Evolutionary conservation across 352 stramenopile species (phyloP), one percentile per base, ranked within the genome.

Genomic region (Globisporangium uncinulatum): DNA sequence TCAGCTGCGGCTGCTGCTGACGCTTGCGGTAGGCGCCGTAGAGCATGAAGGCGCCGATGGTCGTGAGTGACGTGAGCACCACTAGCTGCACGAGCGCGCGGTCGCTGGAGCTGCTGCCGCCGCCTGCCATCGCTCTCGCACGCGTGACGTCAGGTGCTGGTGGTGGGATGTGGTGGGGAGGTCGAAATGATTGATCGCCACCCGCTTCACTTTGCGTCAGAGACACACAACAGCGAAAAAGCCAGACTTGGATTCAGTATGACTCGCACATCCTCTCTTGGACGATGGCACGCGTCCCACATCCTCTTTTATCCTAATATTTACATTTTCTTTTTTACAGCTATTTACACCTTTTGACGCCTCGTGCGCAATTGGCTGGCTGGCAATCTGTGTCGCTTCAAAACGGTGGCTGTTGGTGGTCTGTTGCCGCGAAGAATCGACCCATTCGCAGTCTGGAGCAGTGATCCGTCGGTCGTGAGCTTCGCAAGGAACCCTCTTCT

Each of bases 391-490:
- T 24, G 14, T 41, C 19, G 34, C 14, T 19, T 59, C 57, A 74
- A 77, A 77, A 67, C 50, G 39, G 24, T 29, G 24, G 24, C 24
- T 29, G 24, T 29, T 29, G 24, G 24, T 29, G 24, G 24, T 29
- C 24, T 29, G 24, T 29, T 29, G 24, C 4, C n/a, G n/a, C n/a
- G n/a, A n/a, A n/a, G n/a, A n/a, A 13, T 44, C 39, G 3, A 14
- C 21, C 42, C 20, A 29, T 47, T 19, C 42, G 6, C 42, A 47
- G 24, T 29, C 42, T 69, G 64, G 62, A 83, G 83, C 84, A 89
- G 84, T 94, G 84, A 94, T 94, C 84, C 79, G 72, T 90, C 73
- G 74, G 80, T 87, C 80, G 84, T 94, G 84, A 94, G 84, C 84
- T 87, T 88, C 66, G n/a, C 49, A 51, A 39, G 7, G 15, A 54